These are phyloP conservation scores for Chenopodium berlandieri DNA, from an alignment of 148 eudicot species.

Conservation along the genomic window DNA sequence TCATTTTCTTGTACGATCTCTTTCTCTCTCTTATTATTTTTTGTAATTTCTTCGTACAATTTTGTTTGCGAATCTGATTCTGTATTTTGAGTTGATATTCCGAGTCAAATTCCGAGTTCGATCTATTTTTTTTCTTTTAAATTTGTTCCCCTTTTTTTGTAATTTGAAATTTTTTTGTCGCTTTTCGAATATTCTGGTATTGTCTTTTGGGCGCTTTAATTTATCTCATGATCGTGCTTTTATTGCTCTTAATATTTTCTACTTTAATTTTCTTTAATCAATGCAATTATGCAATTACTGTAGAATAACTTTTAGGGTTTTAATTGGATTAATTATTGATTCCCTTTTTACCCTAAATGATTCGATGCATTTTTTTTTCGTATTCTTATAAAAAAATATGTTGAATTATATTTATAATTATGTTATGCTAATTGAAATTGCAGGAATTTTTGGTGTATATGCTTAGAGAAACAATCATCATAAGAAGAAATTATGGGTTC, in stretches of 20 bases:
- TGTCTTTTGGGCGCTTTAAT: constrained; percentile 2
- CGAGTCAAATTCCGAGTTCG: no score
- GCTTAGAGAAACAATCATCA: constrained; percentile 8
- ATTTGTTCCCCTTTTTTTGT: no score
- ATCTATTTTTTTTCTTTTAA: no score
- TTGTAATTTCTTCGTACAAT: neutral
- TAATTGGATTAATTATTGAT: neutral
- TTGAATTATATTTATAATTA: neutral
- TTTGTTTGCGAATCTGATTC: neutral
- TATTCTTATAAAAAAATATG: neutral
- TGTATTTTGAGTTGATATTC: neutral
- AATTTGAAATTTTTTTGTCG: neutral
- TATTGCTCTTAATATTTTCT: constrained; percentile 17
- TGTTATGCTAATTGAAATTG: constrained; percentile 9
- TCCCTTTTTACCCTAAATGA: constrained; percentile 1
- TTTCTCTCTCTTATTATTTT: neutral
- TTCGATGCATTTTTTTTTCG: constrained; percentile 9
- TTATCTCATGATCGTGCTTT: constrained; percentile 15
- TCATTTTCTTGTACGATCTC: neutral
- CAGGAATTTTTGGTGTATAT: constrained; percentile 13
- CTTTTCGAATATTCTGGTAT: constrained; percentile 15
- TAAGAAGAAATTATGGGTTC: constrained; percentile 40
- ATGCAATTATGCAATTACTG: neutral
- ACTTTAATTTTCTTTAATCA: neutral
- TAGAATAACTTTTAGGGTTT: neutral